Percentiles rank a stretch among this genome's conserved stretches.
Conservation (phyloP, 176 grass and related monocot species). For the Aegilops longissima region DNA sequence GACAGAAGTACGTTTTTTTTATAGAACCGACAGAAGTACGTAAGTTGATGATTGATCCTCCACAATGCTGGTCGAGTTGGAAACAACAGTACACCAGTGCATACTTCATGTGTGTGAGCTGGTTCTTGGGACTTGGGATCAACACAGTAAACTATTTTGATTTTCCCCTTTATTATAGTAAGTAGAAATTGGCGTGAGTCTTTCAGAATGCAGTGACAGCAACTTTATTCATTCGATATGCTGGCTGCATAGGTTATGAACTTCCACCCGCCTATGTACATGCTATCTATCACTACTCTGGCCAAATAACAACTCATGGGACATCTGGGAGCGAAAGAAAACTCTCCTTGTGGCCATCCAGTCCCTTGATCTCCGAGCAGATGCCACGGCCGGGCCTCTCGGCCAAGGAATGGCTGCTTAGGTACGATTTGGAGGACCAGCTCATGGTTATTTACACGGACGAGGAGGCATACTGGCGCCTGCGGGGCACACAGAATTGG, state of each 20-base stretch:
- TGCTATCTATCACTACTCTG: background rate
- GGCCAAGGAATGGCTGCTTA: no score
- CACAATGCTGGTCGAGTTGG: background rate
- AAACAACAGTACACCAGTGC: background rate
- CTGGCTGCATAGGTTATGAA: background rate
- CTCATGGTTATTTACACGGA: no score
- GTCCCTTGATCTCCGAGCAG: no score
- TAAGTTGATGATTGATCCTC: background rate
- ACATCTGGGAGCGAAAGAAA: no score
- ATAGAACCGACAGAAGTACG: background rate
- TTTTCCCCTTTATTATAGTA: background rate
- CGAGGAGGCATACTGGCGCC: no score
- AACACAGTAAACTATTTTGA: background rate
- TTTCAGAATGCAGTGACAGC: background rate
- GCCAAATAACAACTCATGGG: no score
- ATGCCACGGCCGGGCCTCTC: no score
- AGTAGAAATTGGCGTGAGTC: background rate
- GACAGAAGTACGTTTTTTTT: no score
- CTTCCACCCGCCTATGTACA: background rate
- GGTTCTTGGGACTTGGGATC: background rate
- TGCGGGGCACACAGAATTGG: no score
- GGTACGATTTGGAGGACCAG: no score
- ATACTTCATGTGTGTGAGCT: background rate
- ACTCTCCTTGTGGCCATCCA: no score
- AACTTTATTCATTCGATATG: background rate